Evolutionary conservation across 2,329 filamentous ascomycete species (phyloP).

Genomic region (Parascedosporium putredinis): DNA sequence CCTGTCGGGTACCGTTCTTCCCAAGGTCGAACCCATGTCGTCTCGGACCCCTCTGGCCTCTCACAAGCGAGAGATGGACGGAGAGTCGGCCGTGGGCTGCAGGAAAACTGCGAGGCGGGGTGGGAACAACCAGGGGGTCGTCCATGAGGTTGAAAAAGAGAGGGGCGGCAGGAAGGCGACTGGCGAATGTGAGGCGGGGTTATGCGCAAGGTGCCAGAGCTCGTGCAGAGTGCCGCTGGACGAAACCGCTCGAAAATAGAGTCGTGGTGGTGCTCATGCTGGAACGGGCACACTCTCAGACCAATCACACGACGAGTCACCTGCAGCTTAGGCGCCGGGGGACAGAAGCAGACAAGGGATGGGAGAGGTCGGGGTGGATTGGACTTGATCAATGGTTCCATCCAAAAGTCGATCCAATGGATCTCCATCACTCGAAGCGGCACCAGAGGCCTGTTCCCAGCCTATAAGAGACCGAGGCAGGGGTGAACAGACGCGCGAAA

Average conservation of each 20-base stretch:
- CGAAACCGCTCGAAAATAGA: not conserved
- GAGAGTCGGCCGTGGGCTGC: constrained; percentile 2
- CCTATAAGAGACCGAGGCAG: not conserved
- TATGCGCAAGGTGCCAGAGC: constrained; percentile 1
- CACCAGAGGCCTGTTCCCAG: not conserved
- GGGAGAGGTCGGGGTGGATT: not conserved
- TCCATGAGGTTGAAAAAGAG: constrained; percentile 4
- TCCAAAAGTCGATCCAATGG: too few relatives aligned
- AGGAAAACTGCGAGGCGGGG: constrained; percentile 7
- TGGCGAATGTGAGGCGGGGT: not conserved
- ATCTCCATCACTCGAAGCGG: too few relatives aligned
- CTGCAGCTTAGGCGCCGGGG: constrained; percentile 16
- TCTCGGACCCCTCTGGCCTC: constrained; percentile 4
- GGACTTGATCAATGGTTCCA: too few relatives aligned
- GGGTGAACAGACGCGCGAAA: not conserved
- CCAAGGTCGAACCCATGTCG: not conserved
- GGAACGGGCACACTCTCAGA: constrained; percentile 2
- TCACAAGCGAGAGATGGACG: constrained; percentile 6
- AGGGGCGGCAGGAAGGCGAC: not conserved
- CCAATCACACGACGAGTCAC: constrained; percentile 22
- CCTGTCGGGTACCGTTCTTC: not conserved
- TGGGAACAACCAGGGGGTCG: constrained; percentile 2
- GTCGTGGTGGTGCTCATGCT: not conserved
- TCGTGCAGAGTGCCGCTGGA: not conserved
- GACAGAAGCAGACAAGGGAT: too few relatives aligned